Evolutionary conservation across 2,329 filamentous ascomycete genomes (phyloP), one percentile per base, ranked within the genome.

Genomic region (Phialophora verrucosa): DNA sequence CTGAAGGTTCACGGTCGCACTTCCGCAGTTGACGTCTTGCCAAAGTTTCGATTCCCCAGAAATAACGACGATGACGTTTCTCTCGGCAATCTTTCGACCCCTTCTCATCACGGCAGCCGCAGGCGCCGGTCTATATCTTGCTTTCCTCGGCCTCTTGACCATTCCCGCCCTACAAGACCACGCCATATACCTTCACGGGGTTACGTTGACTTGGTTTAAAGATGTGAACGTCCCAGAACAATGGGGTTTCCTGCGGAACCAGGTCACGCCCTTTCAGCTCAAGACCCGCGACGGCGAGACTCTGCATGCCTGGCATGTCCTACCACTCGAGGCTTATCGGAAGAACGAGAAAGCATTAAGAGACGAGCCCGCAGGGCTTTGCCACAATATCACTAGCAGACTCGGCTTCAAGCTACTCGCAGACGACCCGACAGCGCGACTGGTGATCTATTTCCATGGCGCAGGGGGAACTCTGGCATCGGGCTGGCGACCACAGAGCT

Each of bases 381-480:
- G 74, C 6, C 56, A 65, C 0, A 75, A 82, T 68, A 74, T 83
- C 62, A 78, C 72, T 1, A 65, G 74, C 3, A 75, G 76, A 0
- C 59, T 79, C 0, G 74, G 75, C 5, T 84, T 85, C 68, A 73
- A 74, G 49, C 74, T 85, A 0, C 72, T 86, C 5, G 78, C 76
- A 5, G 78, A 82, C 47, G 80, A 84, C 62, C 80, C 81, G 0
- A 76, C 80, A 0, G 75, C 82, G 1, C 77, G 77, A 1, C 69
- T 85, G 3, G 77, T 84, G 0, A 74, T 85, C 4, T 83, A 83
- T 66, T 77, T 88, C 12, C 85, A 89, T 66, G 86, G 86, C 3
- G 82, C 85, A 0, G 82, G 78, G 8, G 86, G 86, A 0, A 88
- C 84, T 0, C 75, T 88, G 6, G 86, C 79, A 0, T 87, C 84